Conservation (phyloP, 2,329 filamentous ascomycete species). For the Mariannaea sp. region DNA sequence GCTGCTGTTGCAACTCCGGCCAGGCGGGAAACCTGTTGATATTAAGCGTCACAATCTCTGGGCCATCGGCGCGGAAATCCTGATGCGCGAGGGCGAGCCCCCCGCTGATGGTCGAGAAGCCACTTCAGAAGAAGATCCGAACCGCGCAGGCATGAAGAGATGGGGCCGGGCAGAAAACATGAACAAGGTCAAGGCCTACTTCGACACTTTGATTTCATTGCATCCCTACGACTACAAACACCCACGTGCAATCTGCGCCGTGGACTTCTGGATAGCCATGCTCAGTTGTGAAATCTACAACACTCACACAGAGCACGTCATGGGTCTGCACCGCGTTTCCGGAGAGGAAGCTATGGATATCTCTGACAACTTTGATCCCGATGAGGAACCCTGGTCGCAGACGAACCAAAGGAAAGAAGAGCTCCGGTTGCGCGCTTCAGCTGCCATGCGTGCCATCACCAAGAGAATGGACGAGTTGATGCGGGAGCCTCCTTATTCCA, state of each 20-base stretch:
- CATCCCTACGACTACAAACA: conserved; percentile 70
- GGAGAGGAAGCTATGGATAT: conserved; percentile 38
- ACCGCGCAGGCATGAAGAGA: conserved; percentile 14
- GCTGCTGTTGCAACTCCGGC: conserved; percentile 65
- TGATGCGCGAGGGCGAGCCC: conserved; percentile 66
- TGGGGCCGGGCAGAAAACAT: conserved; percentile 55
- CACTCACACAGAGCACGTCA: conserved; percentile 63
- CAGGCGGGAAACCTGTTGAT: conserved; percentile 59
- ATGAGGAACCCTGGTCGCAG: conserved; percentile 28
- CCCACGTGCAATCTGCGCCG: conserved; percentile 63
- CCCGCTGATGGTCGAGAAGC: conserved; percentile 11
- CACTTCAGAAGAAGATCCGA: background rate
- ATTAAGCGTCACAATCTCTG: conserved; percentile 72
- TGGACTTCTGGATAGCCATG: conserved; percentile 82
- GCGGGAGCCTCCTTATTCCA: conserved; percentile 70
- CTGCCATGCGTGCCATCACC: conserved; percentile 65
- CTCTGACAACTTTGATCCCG: conserved; percentile 25
- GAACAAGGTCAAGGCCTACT: conserved; percentile 61
- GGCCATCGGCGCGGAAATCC: conserved; percentile 83
- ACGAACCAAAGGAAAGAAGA: conserved; percentile 42
- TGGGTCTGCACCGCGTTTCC: conserved; percentile 45
- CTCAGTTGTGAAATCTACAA: conserved; percentile 82
- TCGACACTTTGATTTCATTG: conserved; percentile 77
- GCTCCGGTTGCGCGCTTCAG: conserved; percentile 57
- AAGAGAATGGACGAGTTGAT: conserved; percentile 73